phyloP scores from a whole-genome alignment of 805 yeast genomes.

The Wickerhamiella cacticola region DNA sequence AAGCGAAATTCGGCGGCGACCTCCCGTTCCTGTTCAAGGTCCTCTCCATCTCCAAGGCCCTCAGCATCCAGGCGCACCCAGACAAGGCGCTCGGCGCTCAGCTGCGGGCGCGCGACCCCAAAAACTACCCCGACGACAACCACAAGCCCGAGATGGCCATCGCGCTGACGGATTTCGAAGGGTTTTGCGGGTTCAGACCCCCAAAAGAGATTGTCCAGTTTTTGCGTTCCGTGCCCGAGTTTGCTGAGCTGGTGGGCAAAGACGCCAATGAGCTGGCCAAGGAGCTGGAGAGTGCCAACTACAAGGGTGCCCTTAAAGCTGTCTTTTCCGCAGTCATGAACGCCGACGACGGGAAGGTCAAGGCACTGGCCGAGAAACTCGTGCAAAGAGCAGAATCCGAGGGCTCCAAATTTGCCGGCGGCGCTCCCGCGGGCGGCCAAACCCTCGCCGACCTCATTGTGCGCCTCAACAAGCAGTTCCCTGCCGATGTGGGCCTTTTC shows the following conservation, averaged over 20 bases:
- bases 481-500: conserved; percentile 86
- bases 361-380: conserved; percentile 46
- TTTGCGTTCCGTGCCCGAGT: conserved; percentile 64
- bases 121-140: conserved; percentile 92
- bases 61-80: conserved; percentile 96
- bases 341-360: conserved; percentile 50
- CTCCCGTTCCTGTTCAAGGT: conserved; percentile 92
- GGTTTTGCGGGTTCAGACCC: conserved; percentile 96
- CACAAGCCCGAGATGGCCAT: conserved; percentile 99
- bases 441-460: conserved; percentile 61
- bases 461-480: conserved; percentile 77
- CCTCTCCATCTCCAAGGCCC: conserved; percentile 80
- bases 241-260: conserved; percentile 57
- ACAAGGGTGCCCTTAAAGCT: conserved; percentile 55
- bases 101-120: conserved; percentile 72
- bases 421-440: conserved; percentile 28
- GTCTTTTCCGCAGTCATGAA: conserved; percentile 80
- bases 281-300: conserved; percentile 32
- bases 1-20: conserved; percentile 56
- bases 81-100: conserved; percentile 72
- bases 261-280: conserved; percentile 35
- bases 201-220: conserved; percentile 60
- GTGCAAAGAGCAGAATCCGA: conserved; percentile 50
- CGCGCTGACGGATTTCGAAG: conserved; percentile 91
- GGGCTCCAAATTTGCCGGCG: conserved; percentile 24